A percentile compares a stretch with the other conserved stretches of the same genome.
phyloP scores from a whole-genome alignment of 2,329 filamentous ascomycete genomes.

The Calonectria montana region DNA sequence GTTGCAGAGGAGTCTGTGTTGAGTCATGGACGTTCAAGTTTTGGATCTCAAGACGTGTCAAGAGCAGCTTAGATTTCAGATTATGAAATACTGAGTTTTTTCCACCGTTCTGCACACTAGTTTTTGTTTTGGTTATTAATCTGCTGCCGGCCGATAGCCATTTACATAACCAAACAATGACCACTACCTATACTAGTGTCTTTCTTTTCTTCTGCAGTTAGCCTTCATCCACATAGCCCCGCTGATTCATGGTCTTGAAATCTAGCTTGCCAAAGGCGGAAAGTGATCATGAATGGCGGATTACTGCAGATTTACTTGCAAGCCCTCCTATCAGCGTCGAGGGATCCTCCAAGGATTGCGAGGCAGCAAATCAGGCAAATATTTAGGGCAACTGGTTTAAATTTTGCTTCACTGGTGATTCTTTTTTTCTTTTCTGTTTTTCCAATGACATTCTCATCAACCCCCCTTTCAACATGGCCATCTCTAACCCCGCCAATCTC shows the following conservation, averaged over 20 bases:
- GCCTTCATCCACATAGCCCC: neutral
- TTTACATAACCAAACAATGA: slow-evolving; percentile 9
- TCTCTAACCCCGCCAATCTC: slow-evolving; percentile 47
- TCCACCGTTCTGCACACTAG: neutral
- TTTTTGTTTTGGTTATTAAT: neutral
- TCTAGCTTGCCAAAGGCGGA: neutral
- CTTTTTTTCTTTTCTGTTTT: neutral
- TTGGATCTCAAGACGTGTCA: neutral
- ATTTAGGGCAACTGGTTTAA: neutral
- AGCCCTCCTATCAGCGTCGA: slow-evolving; percentile 21
- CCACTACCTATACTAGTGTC: neutral
- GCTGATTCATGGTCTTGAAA: neutral
- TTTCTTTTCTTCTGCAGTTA: neutral
- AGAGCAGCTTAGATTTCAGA: neutral
- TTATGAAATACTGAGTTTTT: neutral
- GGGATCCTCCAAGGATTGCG: neutral
- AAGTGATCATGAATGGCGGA: neutral
- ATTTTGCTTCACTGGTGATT: neutral
- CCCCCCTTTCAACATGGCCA: neutral
- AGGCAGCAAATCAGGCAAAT: neutral
- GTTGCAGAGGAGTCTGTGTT: neutral
- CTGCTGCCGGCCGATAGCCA: neutral
- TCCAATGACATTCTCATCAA: neutral
- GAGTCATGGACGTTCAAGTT: neutral
- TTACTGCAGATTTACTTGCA: neutral